These are phyloP conservation scores for Aspergillus transmontanensis DNA, from an alignment of 2,329 filamentous ascomycete species.

Conservation along the genomic window DNA sequence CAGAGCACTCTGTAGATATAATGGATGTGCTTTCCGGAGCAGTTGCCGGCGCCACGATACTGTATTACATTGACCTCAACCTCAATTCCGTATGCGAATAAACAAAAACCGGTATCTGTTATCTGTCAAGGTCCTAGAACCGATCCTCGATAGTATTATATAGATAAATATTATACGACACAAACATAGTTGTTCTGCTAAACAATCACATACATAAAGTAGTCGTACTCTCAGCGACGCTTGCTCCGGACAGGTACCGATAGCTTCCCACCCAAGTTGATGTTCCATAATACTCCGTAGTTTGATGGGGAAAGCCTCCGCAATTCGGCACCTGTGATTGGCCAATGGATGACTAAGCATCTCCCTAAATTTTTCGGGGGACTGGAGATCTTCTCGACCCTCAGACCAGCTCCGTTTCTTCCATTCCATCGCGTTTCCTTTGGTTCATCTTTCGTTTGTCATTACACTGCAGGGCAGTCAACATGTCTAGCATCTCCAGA, in stretches of 20 bases:
- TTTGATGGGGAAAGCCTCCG: constrained; percentile 22
- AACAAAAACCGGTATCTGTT: too few relatives aligned
- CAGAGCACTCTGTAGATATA: neutral
- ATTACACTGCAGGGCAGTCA: constrained; percentile 45
- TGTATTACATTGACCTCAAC: neutral
- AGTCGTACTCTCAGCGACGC: neutral
- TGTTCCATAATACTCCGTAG: neutral
- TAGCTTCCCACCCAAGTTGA: neutral
- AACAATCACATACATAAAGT: neutral
- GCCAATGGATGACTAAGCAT: constrained; percentile 42
- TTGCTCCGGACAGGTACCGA: neutral
- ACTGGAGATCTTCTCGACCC: constrained; percentile 14
- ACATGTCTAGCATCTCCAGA: constrained; percentile 80
- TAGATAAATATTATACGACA: neutral
- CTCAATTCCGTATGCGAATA: neutral
- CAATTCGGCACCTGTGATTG: constrained; percentile 36
- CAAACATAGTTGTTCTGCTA: too few relatives aligned
- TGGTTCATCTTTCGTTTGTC: constrained; percentile 32
- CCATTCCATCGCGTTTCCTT: constrained; percentile 32
- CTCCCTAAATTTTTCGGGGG: constrained; percentile 38
- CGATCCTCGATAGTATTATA: neutral
- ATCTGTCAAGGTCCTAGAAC: neutral
- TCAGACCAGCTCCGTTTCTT: constrained; percentile 22
- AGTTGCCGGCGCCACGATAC: neutral
- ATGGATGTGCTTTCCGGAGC: neutral